Conservation (phyloP, 768 basidiomycete genomes). For the Naganishia friedmannii region DNA sequence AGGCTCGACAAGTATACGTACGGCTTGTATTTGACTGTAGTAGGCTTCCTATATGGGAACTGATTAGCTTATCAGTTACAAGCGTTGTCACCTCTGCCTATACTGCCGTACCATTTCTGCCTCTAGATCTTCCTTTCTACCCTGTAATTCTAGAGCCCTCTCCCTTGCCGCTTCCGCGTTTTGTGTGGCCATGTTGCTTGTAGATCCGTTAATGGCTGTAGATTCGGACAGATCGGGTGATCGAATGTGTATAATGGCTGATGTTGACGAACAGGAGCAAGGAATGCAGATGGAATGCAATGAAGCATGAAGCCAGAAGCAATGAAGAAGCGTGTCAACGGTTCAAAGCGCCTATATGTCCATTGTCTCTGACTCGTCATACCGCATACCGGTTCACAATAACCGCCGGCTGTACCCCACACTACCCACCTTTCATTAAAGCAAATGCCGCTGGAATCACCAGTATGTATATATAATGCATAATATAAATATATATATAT, state of each 20-base stretch:
- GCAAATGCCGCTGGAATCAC: not conserved
- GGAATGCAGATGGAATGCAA: too few species aligned
- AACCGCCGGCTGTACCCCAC: not conserved
- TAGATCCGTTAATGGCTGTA: not conserved
- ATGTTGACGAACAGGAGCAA: too few species aligned
- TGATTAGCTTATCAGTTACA: not conserved
- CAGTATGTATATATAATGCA: not conserved
- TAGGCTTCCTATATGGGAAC: not conserved
- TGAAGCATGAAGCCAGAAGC: too few species aligned
- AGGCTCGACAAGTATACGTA: not conserved
- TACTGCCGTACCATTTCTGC: slow-evolving; percentile 16
- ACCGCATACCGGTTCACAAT: too few species aligned
- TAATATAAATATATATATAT: not conserved
- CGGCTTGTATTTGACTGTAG: slow-evolving; percentile 10
- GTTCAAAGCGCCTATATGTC: not conserved
- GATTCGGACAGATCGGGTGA: too few species aligned
- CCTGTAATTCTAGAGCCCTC: not conserved
- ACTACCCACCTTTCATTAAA: not conserved
- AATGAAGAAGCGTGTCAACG: too few species aligned
- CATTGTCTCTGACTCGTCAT: slow-evolving; percentile 13
- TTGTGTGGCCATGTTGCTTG: not conserved
- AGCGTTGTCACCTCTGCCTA: not conserved
- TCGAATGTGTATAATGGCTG: too few species aligned
- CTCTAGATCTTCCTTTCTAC: slow-evolving; percentile 12
- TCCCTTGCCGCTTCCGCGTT: not conserved